Conservation (phyloP, 805 yeast genomes). For the Nakazawaea anatomiae region DNA sequence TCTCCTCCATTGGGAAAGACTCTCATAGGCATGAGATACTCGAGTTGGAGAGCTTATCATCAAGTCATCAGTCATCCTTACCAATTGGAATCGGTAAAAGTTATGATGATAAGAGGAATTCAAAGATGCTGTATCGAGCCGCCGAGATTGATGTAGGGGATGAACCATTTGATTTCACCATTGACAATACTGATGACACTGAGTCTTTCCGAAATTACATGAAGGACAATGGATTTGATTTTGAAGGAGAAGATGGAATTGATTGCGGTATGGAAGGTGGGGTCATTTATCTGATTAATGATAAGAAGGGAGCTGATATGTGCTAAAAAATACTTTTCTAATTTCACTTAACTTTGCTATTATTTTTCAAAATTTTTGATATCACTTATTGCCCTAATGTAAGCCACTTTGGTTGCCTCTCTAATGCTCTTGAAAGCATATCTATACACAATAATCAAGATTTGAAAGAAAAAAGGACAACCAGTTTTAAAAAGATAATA, state of each 20-base stretch:
- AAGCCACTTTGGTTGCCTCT: no score
- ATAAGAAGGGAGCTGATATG: neutral
- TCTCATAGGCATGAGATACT: no score
- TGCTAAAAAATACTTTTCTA: neutral
- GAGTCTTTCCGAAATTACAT: no score
- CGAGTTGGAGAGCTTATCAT: no score
- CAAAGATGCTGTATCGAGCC: no score
- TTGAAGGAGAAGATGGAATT: slow-evolving; percentile 18
- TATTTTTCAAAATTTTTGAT: neutral
- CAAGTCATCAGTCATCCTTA: no score
- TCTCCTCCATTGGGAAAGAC: no score
- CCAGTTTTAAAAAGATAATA: neutral
- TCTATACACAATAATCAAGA: neutral
- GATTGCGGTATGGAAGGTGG: slow-evolving; percentile 29
- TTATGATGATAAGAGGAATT: no score
- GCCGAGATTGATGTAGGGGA: neutral
- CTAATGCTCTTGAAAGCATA: no score
- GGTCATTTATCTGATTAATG: neutral
- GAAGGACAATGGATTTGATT: neutral
- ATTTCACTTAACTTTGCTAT: neutral
- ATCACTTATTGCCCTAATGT: neutral
- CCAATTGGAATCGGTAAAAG: no score
- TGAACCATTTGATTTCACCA: neutral
- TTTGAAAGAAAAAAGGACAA: neutral
- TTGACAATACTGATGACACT: neutral